Conservation (phyloP, 805 yeast genomes). For the Hanseniaspora lachancei region DNA sequence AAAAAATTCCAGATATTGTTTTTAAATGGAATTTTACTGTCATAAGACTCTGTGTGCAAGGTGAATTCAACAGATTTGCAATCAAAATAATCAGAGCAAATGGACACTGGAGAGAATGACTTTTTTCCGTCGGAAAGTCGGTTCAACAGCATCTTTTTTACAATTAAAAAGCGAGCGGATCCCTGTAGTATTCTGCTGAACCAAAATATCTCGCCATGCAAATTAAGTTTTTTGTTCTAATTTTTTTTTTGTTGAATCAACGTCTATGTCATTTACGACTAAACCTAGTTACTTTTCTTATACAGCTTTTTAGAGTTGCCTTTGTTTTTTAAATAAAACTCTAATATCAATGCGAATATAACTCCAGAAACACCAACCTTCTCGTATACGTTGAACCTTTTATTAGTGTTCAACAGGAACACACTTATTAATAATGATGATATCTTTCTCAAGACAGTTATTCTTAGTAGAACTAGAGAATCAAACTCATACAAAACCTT, state of each 20-base stretch:
- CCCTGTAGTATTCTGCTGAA: no score
- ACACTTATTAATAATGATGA: slow-evolving; percentile 86
- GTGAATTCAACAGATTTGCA: no score
- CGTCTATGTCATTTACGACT: no score
- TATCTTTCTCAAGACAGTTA: slow-evolving; percentile 95
- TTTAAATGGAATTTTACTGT: background rate
- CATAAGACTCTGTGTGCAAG: no score
- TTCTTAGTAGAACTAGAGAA: slow-evolving; percentile 72
- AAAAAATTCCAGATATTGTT: background rate
- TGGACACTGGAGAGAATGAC: background rate
- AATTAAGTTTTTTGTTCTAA: no score
- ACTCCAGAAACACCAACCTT: slow-evolving; percentile 72
- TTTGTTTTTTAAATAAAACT: slow-evolving; percentile 41
- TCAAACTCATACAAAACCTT: slow-evolving; percentile 72
- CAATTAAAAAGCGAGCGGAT: no score
- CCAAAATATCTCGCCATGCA: no score
- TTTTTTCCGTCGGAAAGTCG: background rate
- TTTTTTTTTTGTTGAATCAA: no score
- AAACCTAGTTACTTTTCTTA: background rate
- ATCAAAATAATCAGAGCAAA: no score
- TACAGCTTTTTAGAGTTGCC: background rate
- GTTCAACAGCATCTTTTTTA: no score
- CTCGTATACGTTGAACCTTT: slow-evolving; percentile 46
- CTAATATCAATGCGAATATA: slow-evolving; percentile 74
- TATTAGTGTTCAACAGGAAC: slow-evolving; percentile 56